phyloP scores from a whole-genome alignment of 345 rosid species.

The Carallia pectinifolia region DNA sequence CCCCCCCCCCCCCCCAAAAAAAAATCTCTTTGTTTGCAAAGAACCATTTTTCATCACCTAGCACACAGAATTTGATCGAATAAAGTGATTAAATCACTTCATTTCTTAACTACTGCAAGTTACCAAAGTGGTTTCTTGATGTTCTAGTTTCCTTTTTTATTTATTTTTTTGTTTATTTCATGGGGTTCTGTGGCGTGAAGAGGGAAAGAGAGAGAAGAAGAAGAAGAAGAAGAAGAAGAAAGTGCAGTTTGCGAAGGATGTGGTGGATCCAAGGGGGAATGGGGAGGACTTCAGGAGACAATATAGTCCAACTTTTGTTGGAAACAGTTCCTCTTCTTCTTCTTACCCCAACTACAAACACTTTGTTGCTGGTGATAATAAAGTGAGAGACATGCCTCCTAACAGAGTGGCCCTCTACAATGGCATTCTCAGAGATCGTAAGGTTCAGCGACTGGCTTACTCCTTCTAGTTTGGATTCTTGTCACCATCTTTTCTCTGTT shows the following conservation, averaged over 20 bases:
- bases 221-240: constrained; percentile 42
- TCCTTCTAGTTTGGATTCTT: constrained; percentile 25
- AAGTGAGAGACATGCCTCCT: constrained; percentile 50
- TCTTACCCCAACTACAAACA: constrained; percentile 17
- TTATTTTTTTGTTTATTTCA: neutral
- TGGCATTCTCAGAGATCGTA: constrained; percentile 65
- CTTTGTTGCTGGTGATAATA: neutral
- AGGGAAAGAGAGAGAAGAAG: constrained; percentile 30
- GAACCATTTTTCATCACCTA: no score
- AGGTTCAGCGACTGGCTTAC: constrained; percentile 44
- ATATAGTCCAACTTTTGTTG: constrained; percentile 2
- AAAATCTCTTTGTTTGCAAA: neutral
- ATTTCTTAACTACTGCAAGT: neutral
- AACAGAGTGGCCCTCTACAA: constrained; percentile 66
- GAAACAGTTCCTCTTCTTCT: constrained; percentile 11
- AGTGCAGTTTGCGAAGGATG: constrained; percentile 60
- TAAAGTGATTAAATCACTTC: no score
- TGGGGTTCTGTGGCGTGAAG: constrained; percentile 17
- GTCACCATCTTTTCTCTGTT: neutral
- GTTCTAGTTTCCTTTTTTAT: neutral
- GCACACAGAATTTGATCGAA: neutral
- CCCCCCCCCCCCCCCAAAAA: no score
- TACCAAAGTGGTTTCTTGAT: neutral
- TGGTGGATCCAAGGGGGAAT: constrained; percentile 50
- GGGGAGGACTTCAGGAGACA: constrained; percentile 48